Percentiles rank a stretch among this genome's conserved stretches.
Conservation (phyloP, 2,329 filamentous ascomycete genomes). For the Xylaria hypoxylon region DNA sequence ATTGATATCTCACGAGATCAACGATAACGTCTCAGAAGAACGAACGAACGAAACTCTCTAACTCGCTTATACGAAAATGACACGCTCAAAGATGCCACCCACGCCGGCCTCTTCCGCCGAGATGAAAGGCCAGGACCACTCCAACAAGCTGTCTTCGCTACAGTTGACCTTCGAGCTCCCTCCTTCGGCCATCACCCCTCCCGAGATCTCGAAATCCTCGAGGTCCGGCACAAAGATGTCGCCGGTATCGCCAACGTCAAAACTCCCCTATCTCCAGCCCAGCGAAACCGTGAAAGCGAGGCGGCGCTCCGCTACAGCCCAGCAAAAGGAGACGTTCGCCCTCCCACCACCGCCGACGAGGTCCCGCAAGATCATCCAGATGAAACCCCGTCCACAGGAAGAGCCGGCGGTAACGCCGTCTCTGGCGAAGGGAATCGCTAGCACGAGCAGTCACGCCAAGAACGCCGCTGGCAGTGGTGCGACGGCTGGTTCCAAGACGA, state of each 20-base stretch:
- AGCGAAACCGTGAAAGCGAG: conserved; percentile 63
- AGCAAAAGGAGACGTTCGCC: conserved; percentile 74
- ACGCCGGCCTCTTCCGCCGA: conserved; percentile 86
- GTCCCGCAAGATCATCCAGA: conserved; percentile 96
- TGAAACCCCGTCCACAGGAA: conserved; percentile 76
- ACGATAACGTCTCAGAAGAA: background rate
- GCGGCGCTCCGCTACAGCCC: conserved; percentile 61
- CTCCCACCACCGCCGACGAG: conserved; percentile 92
- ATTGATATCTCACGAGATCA: conserved; percentile 12
- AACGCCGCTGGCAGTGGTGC: conserved; percentile 32
- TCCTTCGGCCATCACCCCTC: conserved; percentile 72
- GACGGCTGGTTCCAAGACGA: conserved; percentile 34
- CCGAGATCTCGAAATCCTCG: conserved; percentile 43
- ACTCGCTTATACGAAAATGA: conserved; percentile 62
- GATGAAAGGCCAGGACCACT: conserved; percentile 77
- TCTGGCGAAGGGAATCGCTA: conserved; percentile 30
- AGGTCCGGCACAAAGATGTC: conserved; percentile 55
- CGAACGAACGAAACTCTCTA: background rate
- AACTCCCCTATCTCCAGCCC: conserved; percentile 59
- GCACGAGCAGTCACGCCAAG: conserved; percentile 24
- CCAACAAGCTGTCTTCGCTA: conserved; percentile 68
- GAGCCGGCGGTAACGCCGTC: conserved; percentile 44
- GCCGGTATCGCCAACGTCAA: conserved; percentile 46
- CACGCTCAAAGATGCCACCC: conserved; percentile 73
- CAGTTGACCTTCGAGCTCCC: conserved; percentile 81